phyloP scores from a whole-genome alignment of 495 filamentous ascomycete species.

The Talaromyces borbonicus region DNA sequence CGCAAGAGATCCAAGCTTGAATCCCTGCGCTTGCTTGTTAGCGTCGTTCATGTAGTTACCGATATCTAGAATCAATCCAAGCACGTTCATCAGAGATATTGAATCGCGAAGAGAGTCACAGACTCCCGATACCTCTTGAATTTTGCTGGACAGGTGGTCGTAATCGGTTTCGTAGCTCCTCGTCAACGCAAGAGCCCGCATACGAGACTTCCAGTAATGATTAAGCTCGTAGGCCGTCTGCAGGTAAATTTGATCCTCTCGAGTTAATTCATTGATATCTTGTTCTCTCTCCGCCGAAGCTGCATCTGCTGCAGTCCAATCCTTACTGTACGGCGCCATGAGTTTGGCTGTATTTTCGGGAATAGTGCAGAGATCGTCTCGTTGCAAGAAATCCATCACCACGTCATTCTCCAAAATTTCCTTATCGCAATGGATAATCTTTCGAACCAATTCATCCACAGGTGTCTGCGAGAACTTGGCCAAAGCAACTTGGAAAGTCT shows the following conservation, averaged over 20 bases:
- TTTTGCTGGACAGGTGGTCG: conserved; percentile 73
- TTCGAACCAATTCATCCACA: conserved; percentile 74
- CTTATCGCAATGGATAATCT: conserved; percentile 90
- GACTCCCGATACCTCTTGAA: conserved; percentile 71
- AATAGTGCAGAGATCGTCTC: conserved; percentile 83
- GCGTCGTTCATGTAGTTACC: conserved; percentile 99
- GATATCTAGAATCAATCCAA: conserved; percentile 92
- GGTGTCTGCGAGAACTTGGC: conserved; percentile 77
- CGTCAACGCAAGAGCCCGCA: conserved; percentile 80
- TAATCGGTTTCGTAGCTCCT: conserved; percentile 82
- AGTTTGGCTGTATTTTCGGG: conserved; percentile 83
- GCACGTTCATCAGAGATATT: conserved; percentile 85
- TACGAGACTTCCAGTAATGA: conserved; percentile 97
- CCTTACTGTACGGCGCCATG: conserved; percentile 89
- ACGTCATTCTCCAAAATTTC: conserved; percentile 85
- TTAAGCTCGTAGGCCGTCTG: conserved; percentile 89
- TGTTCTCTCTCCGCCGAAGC: conserved; percentile 70
- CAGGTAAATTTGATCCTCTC: conserved; percentile 92
- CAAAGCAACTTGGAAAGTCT: conserved; percentile 86
- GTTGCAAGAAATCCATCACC: conserved; percentile 95
- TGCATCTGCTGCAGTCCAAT: conserved; percentile 90
- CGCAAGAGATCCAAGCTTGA: conserved; percentile 94
- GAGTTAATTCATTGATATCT: conserved; percentile 78
- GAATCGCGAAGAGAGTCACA: conserved; percentile 87
- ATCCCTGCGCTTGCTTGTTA: conserved; percentile 94